Evolutionary conservation across 495 filamentous ascomycete genomes (phyloP), one percentile per base, ranked within the genome.

Genomic region (Lasiosphaeria ovina): DNA sequence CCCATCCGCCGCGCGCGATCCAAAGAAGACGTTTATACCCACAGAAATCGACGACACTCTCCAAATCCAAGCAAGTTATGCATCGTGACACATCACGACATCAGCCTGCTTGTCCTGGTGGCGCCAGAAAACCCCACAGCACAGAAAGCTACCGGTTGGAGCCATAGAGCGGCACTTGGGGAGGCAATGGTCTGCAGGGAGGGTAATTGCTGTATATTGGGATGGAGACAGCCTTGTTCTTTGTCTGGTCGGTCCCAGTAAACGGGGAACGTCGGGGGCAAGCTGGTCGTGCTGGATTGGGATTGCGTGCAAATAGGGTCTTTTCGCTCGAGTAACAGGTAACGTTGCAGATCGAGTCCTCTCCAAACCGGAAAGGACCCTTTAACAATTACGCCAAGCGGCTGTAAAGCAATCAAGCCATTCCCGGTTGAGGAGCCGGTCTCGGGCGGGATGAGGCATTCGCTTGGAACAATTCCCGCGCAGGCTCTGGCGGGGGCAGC

Each of bases 391-490:
- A 44, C 48, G 49, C 60, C 57, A 63, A 59, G 50, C 59, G 62
- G 59, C 59, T 24, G 54, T 58, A 55, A 62, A 40, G 59, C 54
- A 67, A 64, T 62, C 38, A 67, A 66, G 24, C 54, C 16, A 60
- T 67, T 65, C 67, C 62, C 67, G 65, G 67, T 65, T 63, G 62
- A 51, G 55, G 53, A 65, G 36, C 56, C 62, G 62, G 57, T 32
- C 14, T 17, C 1, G 33, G 11, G 14, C n/a, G 55, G 42, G 55
- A 8, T 51, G 17, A 42, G 35, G 47, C 24, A 58, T 60, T 60
- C 58, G 56, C 59, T 64, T 69, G 58, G 69, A 59, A 61, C 60
- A 70, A 68, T 59, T 66, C 63, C 67, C 57, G 57, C 40, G 34
- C 44, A 51, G 45, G 57, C 44, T 48, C 51, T 60, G 36, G 50